These are phyloP conservation scores for Fusarium poae DNA, from an alignment of 2,329 filamentous ascomycete species.

Conservation along the genomic window DNA sequence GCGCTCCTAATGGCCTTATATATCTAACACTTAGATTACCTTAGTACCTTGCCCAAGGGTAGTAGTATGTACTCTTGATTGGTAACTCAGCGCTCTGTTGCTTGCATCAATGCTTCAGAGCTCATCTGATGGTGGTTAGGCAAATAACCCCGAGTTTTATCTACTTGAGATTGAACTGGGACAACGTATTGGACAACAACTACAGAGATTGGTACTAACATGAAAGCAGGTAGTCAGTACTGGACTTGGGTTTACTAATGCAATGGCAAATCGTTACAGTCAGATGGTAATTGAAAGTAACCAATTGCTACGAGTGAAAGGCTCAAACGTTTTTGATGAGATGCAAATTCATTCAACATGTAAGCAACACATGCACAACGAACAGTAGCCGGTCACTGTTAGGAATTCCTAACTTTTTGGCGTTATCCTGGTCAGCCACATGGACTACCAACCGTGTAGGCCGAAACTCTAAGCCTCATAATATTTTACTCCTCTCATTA, in stretches of 20 bases:
- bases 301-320: background rate
- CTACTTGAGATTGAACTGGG: background rate
- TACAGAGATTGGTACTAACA: background rate
- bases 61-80: background rate
- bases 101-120: background rate
- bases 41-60: too few relatives aligned
- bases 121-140: background rate
- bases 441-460: slow-evolving; percentile 1
- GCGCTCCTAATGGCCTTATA: background rate
- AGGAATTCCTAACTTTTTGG: slow-evolving; percentile 48
- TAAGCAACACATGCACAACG: background rate
- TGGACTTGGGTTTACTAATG: background rate
- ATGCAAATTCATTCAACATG: background rate
- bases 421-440: slow-evolving; percentile 46
- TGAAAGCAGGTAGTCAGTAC: background rate
- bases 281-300: background rate
- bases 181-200: background rate
- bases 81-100: background rate
- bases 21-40: too few relatives aligned
- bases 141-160: background rate
- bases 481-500: slow-evolving; percentile 30
- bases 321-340: background rate
- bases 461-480: slow-evolving; percentile 34
- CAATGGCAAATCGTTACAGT: background rate
- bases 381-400: slow-evolving; percentile 14